phyloP scores from a whole-genome alignment of 177 flowering plant genomes.

The Vitis hybrid region DNA sequence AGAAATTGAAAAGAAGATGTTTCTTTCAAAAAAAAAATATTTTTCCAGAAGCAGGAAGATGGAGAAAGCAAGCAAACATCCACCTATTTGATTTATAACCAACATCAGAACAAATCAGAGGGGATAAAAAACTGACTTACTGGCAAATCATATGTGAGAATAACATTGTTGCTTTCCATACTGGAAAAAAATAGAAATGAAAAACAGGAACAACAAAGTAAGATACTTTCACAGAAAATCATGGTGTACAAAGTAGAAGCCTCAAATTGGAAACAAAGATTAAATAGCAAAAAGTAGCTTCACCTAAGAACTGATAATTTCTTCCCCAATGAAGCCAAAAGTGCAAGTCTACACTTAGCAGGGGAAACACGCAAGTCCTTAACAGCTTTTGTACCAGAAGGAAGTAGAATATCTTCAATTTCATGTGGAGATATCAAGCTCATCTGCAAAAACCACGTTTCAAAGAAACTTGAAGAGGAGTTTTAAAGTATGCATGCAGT shows the following conservation, averaged over 20 bases:
- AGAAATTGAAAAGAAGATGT: neutral
- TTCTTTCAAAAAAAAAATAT: neutral
- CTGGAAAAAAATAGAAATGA: conserved; percentile 38
- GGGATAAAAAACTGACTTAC: conserved; percentile 36
- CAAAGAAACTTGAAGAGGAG: neutral
- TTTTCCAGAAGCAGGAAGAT: neutral
- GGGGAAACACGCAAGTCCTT: conserved; percentile 70
- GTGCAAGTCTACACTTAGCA: conserved; percentile 43
- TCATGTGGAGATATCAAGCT: conserved; percentile 67
- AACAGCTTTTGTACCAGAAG: conserved; percentile 49
- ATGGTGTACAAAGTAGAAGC: neutral
- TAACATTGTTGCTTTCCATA: conserved; percentile 66
- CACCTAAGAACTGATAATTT: conserved; percentile 80
- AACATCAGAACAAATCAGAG: neutral
- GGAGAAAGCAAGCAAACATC: neutral
- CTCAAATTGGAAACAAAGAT: neutral
- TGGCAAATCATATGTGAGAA: conserved; percentile 71
- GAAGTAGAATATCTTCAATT: conserved; percentile 59
- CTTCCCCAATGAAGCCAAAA: conserved; percentile 73
- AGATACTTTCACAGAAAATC: neutral
- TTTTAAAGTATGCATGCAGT: neutral
- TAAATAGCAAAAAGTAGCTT: neutral
- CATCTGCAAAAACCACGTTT: conserved; percentile 41
- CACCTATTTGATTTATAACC: neutral
- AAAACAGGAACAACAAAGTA: conserved; percentile 7